Percentiles rank a stretch among this genome's conserved stretches.
phyloP scores from a whole-genome alignment of 495 filamentous ascomycete species.

The Parmelia sp. region DNA sequence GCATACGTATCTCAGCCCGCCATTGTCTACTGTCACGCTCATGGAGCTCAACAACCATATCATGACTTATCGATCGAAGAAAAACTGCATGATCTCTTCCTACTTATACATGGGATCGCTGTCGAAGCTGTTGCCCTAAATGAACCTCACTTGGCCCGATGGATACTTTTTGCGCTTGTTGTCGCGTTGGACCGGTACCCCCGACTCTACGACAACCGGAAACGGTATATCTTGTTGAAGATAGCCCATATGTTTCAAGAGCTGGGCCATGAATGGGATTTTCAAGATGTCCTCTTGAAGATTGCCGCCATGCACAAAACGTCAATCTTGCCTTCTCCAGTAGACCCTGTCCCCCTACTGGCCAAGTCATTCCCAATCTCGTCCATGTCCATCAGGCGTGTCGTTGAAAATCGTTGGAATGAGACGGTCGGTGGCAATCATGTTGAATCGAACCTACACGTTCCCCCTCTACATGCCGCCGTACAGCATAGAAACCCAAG shows the following conservation, averaged over 20 bases:
- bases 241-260: not conserved
- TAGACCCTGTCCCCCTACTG: not conserved
- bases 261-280: not conserved
- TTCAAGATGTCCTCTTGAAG: not conserved
- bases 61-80: not conserved
- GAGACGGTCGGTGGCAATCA: not conserved
- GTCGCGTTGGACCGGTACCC: not conserved
- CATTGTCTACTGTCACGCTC: not conserved
- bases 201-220: not conserved
- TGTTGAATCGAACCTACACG: not conserved
- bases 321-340: not conserved
- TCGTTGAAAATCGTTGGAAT: not conserved
- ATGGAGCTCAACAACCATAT: not conserved
- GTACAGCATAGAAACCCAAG: not conserved
- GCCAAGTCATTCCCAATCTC: not conserved
- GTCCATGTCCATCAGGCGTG: not conserved
- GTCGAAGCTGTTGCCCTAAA: not conserved
- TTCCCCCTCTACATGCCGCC: not conserved
- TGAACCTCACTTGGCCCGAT: not conserved
- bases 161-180: not conserved
- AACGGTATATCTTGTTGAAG: not conserved
- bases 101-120: not conserved
- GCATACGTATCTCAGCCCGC: not conserved
- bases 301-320: not conserved
- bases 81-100: not conserved